phyloP scores from a whole-genome alignment of 768 basidiomycete species.

The Dendrothele bispora region DNA sequence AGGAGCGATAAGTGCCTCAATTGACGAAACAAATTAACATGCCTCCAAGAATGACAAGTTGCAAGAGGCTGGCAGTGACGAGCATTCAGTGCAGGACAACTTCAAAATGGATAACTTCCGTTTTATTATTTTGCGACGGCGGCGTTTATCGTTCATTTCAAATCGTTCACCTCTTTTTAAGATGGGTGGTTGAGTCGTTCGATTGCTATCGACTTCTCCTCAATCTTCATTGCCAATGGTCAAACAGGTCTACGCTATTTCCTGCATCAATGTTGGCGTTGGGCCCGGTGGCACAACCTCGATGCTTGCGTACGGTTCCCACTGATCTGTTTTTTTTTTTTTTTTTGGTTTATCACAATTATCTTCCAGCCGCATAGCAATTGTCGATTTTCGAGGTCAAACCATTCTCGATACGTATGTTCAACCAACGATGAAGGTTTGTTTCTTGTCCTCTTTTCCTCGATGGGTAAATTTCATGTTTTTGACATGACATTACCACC shows the following conservation, averaged over 20 bases:
- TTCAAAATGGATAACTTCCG: no score
- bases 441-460: conserved; percentile 7
- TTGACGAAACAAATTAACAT: no score
- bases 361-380: conserved; percentile 40
- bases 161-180: no score
- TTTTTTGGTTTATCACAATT: conserved; percentile 9
- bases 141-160: neutral
- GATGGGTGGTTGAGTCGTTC: neutral
- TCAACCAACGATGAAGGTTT: conserved; percentile 53
- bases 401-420: conserved; percentile 66
- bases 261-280: conserved; percentile 73
- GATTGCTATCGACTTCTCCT: conserved; percentile 32
- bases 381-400: conserved; percentile 60
- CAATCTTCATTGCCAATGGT: conserved; percentile 11
- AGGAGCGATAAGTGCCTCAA: no score
- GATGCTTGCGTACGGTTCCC: conserved; percentile 72
- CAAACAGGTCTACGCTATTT: conserved; percentile 56
- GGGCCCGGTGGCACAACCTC: conserved; percentile 80
- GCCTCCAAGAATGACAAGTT: no score
- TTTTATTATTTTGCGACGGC: neutral
- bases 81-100: no score
- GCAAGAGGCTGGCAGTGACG: no score
- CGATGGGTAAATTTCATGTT: neutral
- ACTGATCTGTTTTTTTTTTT: conserved; percentile 5
- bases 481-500: neutral